Percentiles rank a stretch among this genome's conserved stretches.
These are phyloP conservation scores for Chlorella sp. DNA, from an alignment of 139 green algal genomes.

Conservation along the genomic window DNA sequence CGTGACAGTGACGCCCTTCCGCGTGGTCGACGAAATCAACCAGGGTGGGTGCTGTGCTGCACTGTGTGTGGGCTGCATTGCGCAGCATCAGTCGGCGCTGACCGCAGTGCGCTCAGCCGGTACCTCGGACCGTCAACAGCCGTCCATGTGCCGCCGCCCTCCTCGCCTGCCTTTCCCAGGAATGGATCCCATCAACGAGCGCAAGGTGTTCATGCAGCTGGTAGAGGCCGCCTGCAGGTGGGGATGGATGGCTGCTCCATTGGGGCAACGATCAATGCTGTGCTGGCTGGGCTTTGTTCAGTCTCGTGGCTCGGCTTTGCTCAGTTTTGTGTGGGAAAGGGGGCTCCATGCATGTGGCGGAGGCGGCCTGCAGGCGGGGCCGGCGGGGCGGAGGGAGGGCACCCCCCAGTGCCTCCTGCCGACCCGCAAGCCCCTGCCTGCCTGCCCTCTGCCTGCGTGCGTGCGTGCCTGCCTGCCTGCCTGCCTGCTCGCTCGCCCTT, in stretches of 20 bases:
- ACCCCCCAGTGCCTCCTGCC: constrained; percentile 94
- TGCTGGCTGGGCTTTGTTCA: too few species aligned
- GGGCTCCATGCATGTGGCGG: background rate
- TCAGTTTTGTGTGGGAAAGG: too few species aligned
- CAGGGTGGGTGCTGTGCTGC: constrained; percentile 58
- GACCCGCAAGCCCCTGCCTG: constrained; percentile 97
- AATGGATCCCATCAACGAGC: constrained; percentile 97
- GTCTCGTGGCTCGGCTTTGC: too few species aligned
- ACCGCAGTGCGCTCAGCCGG: too few species aligned
- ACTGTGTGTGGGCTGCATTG: too few species aligned
- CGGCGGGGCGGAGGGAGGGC: background rate
- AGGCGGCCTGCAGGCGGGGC: too few species aligned
- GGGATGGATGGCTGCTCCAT: background rate
- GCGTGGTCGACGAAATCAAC: constrained; percentile 99
- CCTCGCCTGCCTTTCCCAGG: constrained; percentile 51
- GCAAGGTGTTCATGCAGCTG: constrained; percentile 93
- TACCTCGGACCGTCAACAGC: too few species aligned
- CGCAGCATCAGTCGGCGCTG: background rate
- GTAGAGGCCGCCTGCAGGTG: constrained; percentile 66
- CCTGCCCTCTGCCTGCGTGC: constrained; percentile 21
- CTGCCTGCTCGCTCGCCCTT: too few species aligned
- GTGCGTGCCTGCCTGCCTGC: too few species aligned
- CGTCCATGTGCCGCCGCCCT: too few species aligned
- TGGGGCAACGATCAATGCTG: background rate
- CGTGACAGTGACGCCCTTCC: constrained; percentile 92